A percentile compares a stretch with the other conserved stretches of the same genome.
Evolutionary conservation across 805 yeast species (phyloP).

Genomic region (Ogataea kodamae): DNA sequence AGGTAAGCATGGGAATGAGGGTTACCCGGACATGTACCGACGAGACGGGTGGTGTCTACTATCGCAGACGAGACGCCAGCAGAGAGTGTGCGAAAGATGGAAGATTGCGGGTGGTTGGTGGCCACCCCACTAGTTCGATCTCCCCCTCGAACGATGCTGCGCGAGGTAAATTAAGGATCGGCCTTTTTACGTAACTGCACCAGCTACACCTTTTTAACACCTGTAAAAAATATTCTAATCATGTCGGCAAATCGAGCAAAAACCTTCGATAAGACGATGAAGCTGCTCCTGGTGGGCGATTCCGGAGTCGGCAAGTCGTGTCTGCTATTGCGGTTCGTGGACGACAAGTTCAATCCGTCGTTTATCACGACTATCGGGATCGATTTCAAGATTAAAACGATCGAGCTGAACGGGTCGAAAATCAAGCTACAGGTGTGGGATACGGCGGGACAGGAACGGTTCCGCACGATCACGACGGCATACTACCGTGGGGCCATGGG

Average conservation of each 20-base stretch:
- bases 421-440: conserved; percentile 97
- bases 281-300: conserved; percentile 89
- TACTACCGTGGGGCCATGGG: conserved; percentile 91
- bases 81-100: no score
- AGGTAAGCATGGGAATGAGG: not conserved
- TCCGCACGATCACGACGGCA: conserved; percentile 91
- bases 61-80: not conserved
- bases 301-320: conserved; percentile 89
- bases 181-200: no score
- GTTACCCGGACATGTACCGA: conserved; percentile 8
- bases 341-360: conserved; percentile 93
- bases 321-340: conserved; percentile 86
- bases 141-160: no score
- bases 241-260: conserved; percentile 60
- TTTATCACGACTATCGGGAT: conserved; percentile 98
- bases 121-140: no score
- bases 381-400: conserved; percentile 95
- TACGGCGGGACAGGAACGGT: conserved; percentile 96
- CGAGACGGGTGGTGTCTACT: not conserved
- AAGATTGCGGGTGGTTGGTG: no score
- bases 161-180: no score
- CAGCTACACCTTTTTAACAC: no score
- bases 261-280: conserved; percentile 86
- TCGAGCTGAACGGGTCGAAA: conserved; percentile 87
- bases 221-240: conserved; percentile 11